phyloP scores from a whole-genome alignment of 2,329 filamentous ascomycete genomes.

The Macroventuria anomochaeta region DNA sequence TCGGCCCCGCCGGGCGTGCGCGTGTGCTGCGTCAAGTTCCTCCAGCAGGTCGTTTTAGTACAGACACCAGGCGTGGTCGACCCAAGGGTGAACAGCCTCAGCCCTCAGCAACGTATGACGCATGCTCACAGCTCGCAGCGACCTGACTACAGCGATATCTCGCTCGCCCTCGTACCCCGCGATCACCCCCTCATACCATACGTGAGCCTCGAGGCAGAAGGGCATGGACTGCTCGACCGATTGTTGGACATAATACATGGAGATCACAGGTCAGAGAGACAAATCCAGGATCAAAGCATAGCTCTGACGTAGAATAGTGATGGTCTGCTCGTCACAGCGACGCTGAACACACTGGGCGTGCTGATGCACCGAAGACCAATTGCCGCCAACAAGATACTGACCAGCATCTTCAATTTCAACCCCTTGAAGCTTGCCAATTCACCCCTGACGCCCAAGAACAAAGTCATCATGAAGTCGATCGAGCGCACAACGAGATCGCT shows the following conservation, averaged over 20 bases:
- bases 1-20: conserved; percentile 75
- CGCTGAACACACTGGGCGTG: conserved; percentile 84
- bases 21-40: conserved; percentile 97
- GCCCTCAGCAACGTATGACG: conserved; percentile 2
- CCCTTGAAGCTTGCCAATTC: conserved; percentile 80
- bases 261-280: conserved; percentile 72
- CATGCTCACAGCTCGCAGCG: conserved; percentile 59
- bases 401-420: conserved; percentile 87
- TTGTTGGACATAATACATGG: conserved; percentile 86
- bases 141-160: conserved; percentile 80
- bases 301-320: conserved; percentile 65
- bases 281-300: conserved; percentile 11
- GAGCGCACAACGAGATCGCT: conserved; percentile 89
- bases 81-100: conserved; percentile 69
- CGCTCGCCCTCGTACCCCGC: conserved; percentile 81
- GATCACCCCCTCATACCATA: conserved; percentile 82
- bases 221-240: conserved; percentile 86
- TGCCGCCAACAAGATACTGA: conserved; percentile 84
- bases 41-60: conserved; percentile 88
- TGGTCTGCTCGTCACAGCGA: conserved; percentile 86
- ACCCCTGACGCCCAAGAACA: conserved; percentile 77
- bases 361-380: conserved; percentile 82
- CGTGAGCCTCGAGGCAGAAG: conserved; percentile 87
- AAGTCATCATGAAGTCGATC: conserved; percentile 89
- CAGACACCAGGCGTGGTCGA: conserved; percentile 89